A percentile compares a stretch with the other conserved stretches of the same genome.
Evolutionary conservation across 495 filamentous ascomycete genomes (phyloP).

Genomic region (Daldinia decipiens): DNA sequence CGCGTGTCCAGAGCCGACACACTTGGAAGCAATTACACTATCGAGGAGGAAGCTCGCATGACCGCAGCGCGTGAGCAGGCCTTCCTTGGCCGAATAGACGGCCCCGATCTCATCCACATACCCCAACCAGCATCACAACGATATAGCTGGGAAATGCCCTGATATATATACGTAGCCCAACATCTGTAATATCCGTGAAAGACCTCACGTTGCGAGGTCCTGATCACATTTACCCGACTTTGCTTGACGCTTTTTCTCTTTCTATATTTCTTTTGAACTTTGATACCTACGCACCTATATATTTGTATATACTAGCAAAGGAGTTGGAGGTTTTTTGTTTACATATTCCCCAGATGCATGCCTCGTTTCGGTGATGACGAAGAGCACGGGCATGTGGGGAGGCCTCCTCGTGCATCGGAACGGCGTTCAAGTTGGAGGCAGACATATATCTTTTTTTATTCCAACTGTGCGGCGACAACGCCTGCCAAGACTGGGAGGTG

Average conservation of each 20-base stretch:
- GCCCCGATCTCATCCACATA: slow-evolving; percentile 60
- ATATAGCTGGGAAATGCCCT: slow-evolving; percentile 63
- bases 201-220: background rate
- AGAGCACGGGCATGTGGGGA: slow-evolving; percentile 9
- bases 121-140: slow-evolving; percentile 62
- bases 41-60: slow-evolving; percentile 59
- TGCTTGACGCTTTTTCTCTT: slow-evolving; percentile 39
- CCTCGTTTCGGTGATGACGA: slow-evolving; percentile 16
- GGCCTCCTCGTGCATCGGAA: slow-evolving; percentile 25
- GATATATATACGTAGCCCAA: slow-evolving; percentile 15
- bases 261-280: slow-evolving; percentile 16
- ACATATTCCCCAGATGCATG: slow-evolving; percentile 17
- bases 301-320: slow-evolving; percentile 39
- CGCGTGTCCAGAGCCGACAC: slow-evolving; percentile 55
- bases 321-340: slow-evolving; percentile 43
- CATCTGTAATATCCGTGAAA: background rate
- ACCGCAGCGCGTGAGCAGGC: slow-evolving; percentile 43
- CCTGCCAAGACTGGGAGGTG: background rate
- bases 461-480: background rate
- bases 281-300: slow-evolving; percentile 5
- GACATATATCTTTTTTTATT: slow-evolving; percentile 11
- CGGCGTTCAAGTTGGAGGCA: slow-evolving; percentile 25
- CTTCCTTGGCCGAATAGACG: slow-evolving; percentile 44
- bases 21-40: slow-evolving; percentile 62
- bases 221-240: slow-evolving; percentile 23